These are phyloP conservation scores for Macadamia integrifolia DNA, from an alignment of 164 flowering plant species.

Conservation along the genomic window DNA sequence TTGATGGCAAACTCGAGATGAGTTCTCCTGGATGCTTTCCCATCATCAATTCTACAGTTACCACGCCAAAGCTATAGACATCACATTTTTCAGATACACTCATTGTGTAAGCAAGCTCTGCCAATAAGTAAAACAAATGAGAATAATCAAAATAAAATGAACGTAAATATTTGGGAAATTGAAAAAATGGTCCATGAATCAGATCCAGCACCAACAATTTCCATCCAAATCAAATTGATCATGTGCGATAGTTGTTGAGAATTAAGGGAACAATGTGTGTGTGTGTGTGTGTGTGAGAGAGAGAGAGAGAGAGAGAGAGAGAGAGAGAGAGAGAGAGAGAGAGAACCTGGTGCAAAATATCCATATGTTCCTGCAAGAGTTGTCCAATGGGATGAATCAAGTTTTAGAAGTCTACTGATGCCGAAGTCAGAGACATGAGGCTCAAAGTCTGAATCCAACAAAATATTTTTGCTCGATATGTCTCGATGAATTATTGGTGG, in stretches of 20 bases:
- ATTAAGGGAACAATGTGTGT: neutral
- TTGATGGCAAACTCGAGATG: neutral
- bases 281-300: neutral
- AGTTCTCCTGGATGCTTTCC: slow-evolving; percentile 6
- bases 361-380: neutral
- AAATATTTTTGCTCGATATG: neutral
- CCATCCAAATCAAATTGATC: too few species aligned
- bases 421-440: neutral
- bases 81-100: neutral
- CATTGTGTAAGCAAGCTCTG: neutral
- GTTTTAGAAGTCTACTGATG: neutral
- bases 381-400: neutral
- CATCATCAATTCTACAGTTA: slow-evolving; percentile 5
- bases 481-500: neutral
- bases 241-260: neutral
- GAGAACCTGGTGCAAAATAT: neutral
- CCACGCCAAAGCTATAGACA: slow-evolving; percentile 6
- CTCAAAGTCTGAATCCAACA: neutral
- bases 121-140: neutral
- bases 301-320: too few species aligned
- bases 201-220: too few species aligned
- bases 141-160: too few species aligned
- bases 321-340: neutral
- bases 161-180: too few species aligned
- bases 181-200: too few species aligned